A percentile compares a stretch with the other conserved stretches of the same genome.
Evolutionary conservation across 306 rosid species (phyloP).

Genomic region (Rubus idaeus): DNA sequence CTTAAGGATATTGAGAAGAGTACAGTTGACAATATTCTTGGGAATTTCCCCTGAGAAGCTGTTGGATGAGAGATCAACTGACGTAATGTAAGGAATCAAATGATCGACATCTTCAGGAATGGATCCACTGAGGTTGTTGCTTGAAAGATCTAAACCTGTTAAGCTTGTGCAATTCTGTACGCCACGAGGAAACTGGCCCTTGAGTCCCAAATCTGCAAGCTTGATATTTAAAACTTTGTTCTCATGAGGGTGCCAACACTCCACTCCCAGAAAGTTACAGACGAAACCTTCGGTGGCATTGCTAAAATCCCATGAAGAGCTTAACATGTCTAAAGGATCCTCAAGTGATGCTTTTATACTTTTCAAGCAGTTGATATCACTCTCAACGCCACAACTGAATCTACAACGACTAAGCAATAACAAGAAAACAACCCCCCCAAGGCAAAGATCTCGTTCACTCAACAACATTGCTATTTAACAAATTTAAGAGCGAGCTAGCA

Average conservation of each 20-base stretch:
- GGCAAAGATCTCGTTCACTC: conserved; percentile 25
- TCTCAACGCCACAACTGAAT: conserved; percentile 44
- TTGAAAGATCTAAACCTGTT: conserved; percentile 79
- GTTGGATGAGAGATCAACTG: conserved; percentile 72
- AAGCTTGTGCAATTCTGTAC: conserved; percentile 60
- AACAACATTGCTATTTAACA: conserved; percentile 18
- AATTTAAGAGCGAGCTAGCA: too few relatives aligned
- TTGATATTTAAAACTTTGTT: conserved; percentile 61
- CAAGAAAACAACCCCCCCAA: conserved; percentile 38
- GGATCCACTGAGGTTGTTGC: conserved; percentile 51
- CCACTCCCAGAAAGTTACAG: conserved; percentile 63
- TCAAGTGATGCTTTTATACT: conserved; percentile 38
- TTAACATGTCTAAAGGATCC: conserved; percentile 54
- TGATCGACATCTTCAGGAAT: conserved; percentile 43
- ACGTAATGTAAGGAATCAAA: conserved; percentile 5
- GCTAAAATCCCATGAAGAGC: conserved; percentile 60
- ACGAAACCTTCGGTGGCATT: conserved; percentile 59
- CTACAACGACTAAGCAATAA: conserved; percentile 45
- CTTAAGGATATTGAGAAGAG: conserved; percentile 54
- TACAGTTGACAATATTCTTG: conserved; percentile 26
- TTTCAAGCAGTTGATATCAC: conserved; percentile 61
- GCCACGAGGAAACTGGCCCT: conserved; percentile 59
- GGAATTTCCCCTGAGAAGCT: conserved; percentile 69
- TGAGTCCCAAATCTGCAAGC: conserved; percentile 70
- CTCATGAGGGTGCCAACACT: conserved; percentile 90